phyloP scores from a whole-genome alignment of 345 rosid genomes.

The Lumnitzera littorea region DNA sequence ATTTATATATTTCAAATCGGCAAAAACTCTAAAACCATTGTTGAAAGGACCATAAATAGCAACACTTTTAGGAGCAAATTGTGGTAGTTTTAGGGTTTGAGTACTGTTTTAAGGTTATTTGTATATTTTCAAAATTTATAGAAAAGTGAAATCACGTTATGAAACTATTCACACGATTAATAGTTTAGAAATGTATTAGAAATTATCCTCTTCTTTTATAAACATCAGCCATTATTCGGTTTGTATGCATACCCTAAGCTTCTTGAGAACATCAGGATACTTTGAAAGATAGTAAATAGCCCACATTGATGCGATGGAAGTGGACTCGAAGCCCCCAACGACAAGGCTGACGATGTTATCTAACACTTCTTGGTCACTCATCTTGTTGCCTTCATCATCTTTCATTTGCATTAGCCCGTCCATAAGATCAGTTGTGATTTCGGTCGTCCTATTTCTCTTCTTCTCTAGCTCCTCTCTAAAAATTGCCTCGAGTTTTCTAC shows the following conservation, averaged over 20 bases:
- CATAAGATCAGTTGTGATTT: slow-evolving; percentile 23
- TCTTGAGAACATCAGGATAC: slow-evolving; percentile 18
- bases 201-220: too few species aligned
- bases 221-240: not conserved
- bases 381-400: slow-evolving; percentile 25
- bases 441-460: slow-evolving; percentile 14
- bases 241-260: slow-evolving; percentile 10
- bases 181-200: too few species aligned
- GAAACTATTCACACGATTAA: too few species aligned
- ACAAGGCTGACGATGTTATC: slow-evolving; percentile 32
- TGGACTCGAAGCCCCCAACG: slow-evolving; percentile 26
- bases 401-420: slow-evolving; percentile 28
- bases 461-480: slow-evolving; percentile 19
- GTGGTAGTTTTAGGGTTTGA: too few species aligned
- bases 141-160: too few species aligned
- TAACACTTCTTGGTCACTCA: slow-evolving; percentile 30
- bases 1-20: too few species aligned
- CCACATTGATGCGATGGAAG: slow-evolving; percentile 28
- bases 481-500: slow-evolving; percentile 16
- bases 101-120: too few species aligned
- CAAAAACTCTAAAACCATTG: too few species aligned
- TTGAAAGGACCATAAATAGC: too few species aligned
- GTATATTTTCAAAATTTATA: too few species aligned
- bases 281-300: slow-evolving; percentile 33
- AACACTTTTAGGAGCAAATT: too few species aligned